Conservation (phyloP, 257 asterid species). For the Nicotiana benthamiana region DNA sequence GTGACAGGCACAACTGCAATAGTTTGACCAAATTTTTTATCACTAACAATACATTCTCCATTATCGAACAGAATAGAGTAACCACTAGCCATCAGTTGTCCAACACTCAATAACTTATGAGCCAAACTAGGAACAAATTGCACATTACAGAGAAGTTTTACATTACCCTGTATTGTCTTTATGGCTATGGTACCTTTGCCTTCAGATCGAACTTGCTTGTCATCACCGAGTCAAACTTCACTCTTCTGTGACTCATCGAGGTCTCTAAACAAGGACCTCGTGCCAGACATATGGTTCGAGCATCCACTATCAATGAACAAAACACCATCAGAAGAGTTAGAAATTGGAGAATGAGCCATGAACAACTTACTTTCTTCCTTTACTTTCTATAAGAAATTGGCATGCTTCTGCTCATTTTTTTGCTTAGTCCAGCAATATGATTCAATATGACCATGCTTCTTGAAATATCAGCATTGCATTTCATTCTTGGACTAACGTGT, state of each 20-base stretch:
- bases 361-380: conserved; percentile 9
- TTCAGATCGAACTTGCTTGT: neutral
- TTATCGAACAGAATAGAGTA: conserved; percentile 2
- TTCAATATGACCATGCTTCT: conserved; percentile 1
- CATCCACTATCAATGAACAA: neutral
- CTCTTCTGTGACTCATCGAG: neutral
- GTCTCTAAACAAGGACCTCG: neutral
- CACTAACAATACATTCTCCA: neutral
- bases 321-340: neutral
- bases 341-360: neutral
- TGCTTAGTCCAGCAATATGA: conserved; percentile 1
- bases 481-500: neutral
- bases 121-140: neutral
- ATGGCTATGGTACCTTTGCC: neutral
- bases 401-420: neutral
- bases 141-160: neutral
- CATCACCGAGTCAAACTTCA: neutral
- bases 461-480: neutral
- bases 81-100: conserved; percentile 12
- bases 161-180: neutral
- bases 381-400: neutral
- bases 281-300: neutral
- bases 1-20: neutral
- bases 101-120: conserved; percentile 14
- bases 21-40: neutral